phyloP scores from a whole-genome alignment of 2,329 filamentous ascomycete species.

The Aspergillus caelatus region DNA sequence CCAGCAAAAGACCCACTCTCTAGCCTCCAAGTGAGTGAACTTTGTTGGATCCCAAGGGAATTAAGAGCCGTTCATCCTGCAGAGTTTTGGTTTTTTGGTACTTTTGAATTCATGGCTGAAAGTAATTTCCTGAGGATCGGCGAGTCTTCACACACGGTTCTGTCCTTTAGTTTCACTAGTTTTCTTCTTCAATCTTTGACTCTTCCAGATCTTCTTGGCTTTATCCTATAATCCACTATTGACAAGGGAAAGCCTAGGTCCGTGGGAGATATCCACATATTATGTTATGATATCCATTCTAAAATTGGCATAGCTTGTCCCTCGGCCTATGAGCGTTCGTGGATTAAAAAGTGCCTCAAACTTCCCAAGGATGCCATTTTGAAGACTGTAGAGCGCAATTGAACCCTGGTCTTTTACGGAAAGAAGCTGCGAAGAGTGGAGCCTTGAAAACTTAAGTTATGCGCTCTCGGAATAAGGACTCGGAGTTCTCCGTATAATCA shows the following conservation, averaged over 20 bases:
- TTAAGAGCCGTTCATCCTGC: background rate
- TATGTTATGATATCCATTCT: background rate
- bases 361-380: background rate
- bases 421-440: background rate
- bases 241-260: background rate
- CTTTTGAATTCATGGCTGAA: background rate
- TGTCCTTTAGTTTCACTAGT: background rate
- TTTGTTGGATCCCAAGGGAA: background rate
- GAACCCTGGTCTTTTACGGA: background rate
- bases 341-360: background rate
- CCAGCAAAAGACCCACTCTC: background rate
- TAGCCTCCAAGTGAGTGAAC: background rate
- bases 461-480: background rate
- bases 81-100: background rate
- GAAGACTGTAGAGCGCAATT: background rate
- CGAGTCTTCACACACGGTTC: background rate
- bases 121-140: background rate
- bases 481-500: no score
- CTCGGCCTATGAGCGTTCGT: background rate
- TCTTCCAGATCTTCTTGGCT: background rate
- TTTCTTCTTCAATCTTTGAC: background rate
- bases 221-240: background rate
- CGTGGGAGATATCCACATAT: background rate
- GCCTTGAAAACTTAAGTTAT: background rate
- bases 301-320: background rate